A percentile compares a stretch with the other conserved stretches of the same genome.
Evolutionary conservation across 2,329 filamentous ascomycete species (phyloP).

Genomic region (Alternaria angustiovoidea): DNA sequence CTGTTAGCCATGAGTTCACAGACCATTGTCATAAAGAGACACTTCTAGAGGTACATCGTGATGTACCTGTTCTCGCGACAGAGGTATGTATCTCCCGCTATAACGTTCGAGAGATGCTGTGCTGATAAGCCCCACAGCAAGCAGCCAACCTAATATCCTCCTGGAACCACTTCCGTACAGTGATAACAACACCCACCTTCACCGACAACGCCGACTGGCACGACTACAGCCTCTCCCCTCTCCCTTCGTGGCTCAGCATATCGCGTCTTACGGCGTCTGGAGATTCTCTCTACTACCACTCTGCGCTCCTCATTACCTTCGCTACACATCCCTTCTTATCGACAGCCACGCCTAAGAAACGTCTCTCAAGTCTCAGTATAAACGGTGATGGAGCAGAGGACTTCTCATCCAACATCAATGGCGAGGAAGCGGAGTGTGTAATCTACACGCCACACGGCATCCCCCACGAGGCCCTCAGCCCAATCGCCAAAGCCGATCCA

Average conservation of each 20-base stretch:
- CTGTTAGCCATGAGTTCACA: slow-evolving; percentile 72
- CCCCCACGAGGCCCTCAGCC: slow-evolving; percentile 54
- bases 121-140: slow-evolving; percentile 47
- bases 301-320: slow-evolving; percentile 67
- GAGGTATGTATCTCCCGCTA: slow-evolving; percentile 38
- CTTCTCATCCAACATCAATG: slow-evolving; percentile 11
- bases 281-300: slow-evolving; percentile 66
- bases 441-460: slow-evolving; percentile 73
- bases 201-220: slow-evolving; percentile 55
- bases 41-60: slow-evolving; percentile 61
- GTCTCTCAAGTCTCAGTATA: slow-evolving; percentile 39
- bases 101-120: rapidly evolving
- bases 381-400: slow-evolving; percentile 39
- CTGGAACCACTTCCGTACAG: slow-evolving; percentile 67
- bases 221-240: slow-evolving; percentile 52
- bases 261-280: slow-evolving; percentile 63
- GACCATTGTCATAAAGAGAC: slow-evolving; percentile 73
- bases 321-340: slow-evolving; percentile 44
- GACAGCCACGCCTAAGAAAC: slow-evolving; percentile 38
- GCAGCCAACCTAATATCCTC: slow-evolving; percentile 64
- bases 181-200: slow-evolving; percentile 62
- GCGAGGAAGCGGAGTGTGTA: slow-evolving; percentile 60
- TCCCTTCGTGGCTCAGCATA: slow-evolving; percentile 70
- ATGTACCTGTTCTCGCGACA: slow-evolving; percentile 67
- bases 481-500: slow-evolving; percentile 56